Evolutionary conservation across 805 yeast species (phyloP), one percentile per base, ranked within the genome.

Genomic region (Lipomyces orientalis): DNA sequence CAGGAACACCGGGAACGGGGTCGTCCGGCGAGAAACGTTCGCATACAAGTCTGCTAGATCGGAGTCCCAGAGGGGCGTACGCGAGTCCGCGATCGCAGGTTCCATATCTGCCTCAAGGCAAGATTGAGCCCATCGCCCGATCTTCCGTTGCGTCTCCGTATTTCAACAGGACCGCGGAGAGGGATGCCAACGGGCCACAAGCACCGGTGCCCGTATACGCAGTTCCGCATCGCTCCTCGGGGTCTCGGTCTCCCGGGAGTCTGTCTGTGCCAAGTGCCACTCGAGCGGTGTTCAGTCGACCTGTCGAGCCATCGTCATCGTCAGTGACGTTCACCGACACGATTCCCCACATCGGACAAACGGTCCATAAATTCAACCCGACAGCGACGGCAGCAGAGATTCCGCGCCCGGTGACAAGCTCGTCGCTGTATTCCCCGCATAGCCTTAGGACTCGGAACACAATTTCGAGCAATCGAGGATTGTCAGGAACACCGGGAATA

Each of bases 171-270:
- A 19, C 16, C 22, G 7, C 16, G n/a, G n/a, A 6, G n/a, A 25
- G 55, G n/a, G 34, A 52, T 31, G 9, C 14, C 9, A 31, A 52
- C n/a, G 34, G 22, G 33, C 55, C 55, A 1, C 55, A 52, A 3
- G 55, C 55, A 31, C 55, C 55, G 16, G 55, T 8, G 31, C 55
- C 55, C 14, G 55, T 52, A 7, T 52, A 52, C 55, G 55, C 55
- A 12, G 55, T 25, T 52, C 55, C 31, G 6, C 49, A n/a, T n/a
- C 49, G 49, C 49, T 19, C 6, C 16, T 43, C 49, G 49, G 19
- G 4, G 22, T 5, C 49, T 7, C 49, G n/a, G 49, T 16, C 49
- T n/a, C 22, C 49, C 49, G 49, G 49, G 22, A 43, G n/a, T 19
- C 22, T 43, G 22, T n/a, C 49, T 43, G 9, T 19, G 22, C 16